Conservation (phyloP, 2,329 filamentous ascomycete species). For the Pseudogymnoascus sp. region DNA sequence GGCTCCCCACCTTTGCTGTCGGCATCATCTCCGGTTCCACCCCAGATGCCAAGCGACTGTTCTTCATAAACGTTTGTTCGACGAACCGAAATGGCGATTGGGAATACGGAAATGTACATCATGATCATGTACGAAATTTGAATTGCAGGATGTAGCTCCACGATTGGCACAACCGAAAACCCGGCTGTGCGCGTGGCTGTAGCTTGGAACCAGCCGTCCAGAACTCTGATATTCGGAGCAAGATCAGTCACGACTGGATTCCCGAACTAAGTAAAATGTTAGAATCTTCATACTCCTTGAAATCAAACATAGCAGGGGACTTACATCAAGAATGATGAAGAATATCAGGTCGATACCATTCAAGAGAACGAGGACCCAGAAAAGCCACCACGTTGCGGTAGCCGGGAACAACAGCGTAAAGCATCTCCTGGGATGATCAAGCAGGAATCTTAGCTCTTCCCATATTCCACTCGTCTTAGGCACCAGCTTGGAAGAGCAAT, state of each 20-base stretch:
- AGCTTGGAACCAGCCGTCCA: conserved; percentile 87
- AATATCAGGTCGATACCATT: conserved; percentile 80
- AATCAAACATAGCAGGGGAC: conserved; percentile 27
- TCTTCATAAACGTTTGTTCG: conserved; percentile 96
- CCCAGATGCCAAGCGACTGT: conserved; percentile 69
- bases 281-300: background rate
- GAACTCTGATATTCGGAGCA: conserved; percentile 65
- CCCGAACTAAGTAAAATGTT: background rate
- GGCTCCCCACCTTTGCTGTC: conserved; percentile 48
- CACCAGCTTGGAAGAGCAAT: conserved; percentile 62
- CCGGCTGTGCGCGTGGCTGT: conserved; percentile 84
- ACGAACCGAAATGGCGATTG: conserved; percentile 90
- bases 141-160: conserved; percentile 76
- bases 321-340: conserved; percentile 83
- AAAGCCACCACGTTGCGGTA: conserved; percentile 87
- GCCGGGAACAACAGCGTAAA: conserved; percentile 91
- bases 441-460: conserved; percentile 79
- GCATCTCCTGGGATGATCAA: conserved; percentile 88
- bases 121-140: conserved; percentile 94
- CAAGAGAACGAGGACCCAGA: conserved; percentile 70
- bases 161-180: conserved; percentile 72
- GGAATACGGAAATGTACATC: conserved; percentile 99
- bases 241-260: conserved; percentile 60
- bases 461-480: conserved; percentile 61
- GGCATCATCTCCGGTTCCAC: conserved; percentile 38